Evolutionary conservation across 2,329 filamentous ascomycete species (phyloP).

Genomic region (Thelonectria olida): DNA sequence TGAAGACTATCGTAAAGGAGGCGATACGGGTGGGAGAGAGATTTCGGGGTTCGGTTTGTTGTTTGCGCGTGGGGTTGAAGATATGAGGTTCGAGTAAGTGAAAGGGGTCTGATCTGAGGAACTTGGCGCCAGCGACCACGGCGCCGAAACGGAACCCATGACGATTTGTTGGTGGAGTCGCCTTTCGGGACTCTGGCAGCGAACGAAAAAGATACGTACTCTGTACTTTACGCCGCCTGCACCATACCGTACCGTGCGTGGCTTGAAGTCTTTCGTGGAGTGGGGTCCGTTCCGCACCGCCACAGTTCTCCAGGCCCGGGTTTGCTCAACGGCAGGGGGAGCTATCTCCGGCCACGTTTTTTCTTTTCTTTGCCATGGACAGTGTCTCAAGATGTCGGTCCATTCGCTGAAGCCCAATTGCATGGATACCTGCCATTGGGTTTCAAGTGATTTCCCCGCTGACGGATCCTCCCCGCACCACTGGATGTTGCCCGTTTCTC

Average conservation of each 20-base stretch:
- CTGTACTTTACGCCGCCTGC: not conserved
- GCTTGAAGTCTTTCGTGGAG: no score
- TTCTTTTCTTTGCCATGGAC: not conserved
- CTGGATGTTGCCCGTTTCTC: not conserved
- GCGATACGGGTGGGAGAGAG: not conserved
- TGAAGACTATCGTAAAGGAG: not conserved
- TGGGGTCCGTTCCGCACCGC: no score
- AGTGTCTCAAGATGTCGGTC: not conserved
- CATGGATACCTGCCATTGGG: conserved; percentile 3
- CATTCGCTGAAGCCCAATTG: conserved; percentile 8
- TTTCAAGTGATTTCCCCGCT: conserved; percentile 1
- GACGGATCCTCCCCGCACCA: conserved; percentile 1
- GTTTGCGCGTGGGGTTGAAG: conserved; percentile 6
- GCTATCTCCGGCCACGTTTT: not conserved
- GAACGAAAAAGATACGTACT: not conserved
- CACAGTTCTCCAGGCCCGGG: not conserved
- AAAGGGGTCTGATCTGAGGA: conserved; percentile 7
- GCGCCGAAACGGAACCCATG: conserved; percentile 15
- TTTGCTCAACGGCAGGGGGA: not conserved
- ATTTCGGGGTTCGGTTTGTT: not conserved
- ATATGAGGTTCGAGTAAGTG: not conserved
- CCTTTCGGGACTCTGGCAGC: not conserved
- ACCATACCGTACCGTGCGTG: no score
- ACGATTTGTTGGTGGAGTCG: not conserved
- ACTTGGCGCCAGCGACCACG: conserved; percentile 3